Evolutionary conservation across 352 stramenopile genomes (phyloP).

Genomic region (Phytophthora syringae): DNA sequence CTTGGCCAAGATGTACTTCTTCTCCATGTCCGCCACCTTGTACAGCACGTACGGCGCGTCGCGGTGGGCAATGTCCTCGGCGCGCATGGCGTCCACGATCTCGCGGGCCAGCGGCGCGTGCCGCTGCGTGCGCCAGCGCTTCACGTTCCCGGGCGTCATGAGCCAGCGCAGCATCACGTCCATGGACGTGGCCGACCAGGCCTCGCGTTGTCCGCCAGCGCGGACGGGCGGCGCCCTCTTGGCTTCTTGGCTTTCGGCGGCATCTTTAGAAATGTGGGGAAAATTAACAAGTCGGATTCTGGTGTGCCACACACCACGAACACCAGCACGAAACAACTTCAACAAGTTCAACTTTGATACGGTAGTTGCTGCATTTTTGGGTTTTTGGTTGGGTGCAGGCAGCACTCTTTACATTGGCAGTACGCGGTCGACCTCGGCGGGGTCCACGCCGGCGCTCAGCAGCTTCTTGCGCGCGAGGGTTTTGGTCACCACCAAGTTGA

Average conservation of each 20-base stretch:
- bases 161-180: constrained; percentile 47
- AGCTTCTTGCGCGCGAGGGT: constrained; percentile 56
- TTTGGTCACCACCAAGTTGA: constrained; percentile 48
- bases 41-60: constrained; percentile 35
- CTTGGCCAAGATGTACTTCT: constrained; percentile 46
- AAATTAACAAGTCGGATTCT: too few species aligned
- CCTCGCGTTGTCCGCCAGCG: constrained; percentile 26
- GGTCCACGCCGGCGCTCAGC: constrained; percentile 45
- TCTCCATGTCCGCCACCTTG: constrained; percentile 44
- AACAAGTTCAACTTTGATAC: too few species aligned
- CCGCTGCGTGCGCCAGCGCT: constrained; percentile 36
- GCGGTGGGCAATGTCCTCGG: constrained; percentile 31
- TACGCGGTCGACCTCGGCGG: constrained; percentile 50
- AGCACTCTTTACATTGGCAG: constrained; percentile 38
- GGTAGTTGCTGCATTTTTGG: too few species aligned
- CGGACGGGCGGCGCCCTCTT: constrained; percentile 8
- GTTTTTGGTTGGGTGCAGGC: too few species aligned
- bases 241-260: background rate
- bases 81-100: constrained; percentile 32
- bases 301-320: too few species aligned
- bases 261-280: background rate
- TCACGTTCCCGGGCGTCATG: constrained; percentile 37
- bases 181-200: constrained; percentile 32
- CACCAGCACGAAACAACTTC: constrained; percentile 42
- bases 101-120: constrained; percentile 31